Conservation (phyloP, 257 asterid genomes). For the Solanum raphanifolium region DNA sequence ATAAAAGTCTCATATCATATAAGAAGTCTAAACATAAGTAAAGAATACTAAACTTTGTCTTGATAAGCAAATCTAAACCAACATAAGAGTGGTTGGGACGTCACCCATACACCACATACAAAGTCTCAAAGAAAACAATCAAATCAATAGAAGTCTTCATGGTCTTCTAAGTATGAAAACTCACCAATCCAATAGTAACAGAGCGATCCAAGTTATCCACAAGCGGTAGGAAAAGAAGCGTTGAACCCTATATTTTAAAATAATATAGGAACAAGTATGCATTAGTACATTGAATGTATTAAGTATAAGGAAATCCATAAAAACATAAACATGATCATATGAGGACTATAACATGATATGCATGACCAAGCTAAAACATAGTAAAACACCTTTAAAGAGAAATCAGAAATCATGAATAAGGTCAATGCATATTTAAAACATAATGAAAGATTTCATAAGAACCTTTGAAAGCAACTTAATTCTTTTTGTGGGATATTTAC, state of each 20-base stretch:
- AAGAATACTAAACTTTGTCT: background rate
- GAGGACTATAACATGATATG: background rate
- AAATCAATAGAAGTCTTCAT: background rate
- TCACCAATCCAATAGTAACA: background rate
- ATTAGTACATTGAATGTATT: background rate
- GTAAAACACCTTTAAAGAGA: background rate
- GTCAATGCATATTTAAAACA: background rate
- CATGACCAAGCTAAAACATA: background rate
- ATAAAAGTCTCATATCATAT: background rate
- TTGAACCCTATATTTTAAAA: background rate
- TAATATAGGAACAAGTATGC: background rate
- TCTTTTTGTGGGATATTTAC: too few species aligned
- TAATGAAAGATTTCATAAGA: too few species aligned
- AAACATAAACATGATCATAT: background rate
- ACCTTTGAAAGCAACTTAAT: background rate
- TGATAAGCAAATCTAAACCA: too few species aligned
- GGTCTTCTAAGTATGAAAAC: background rate
- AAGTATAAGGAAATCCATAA: too few species aligned
- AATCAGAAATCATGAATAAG: background rate
- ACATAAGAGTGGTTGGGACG: background rate
- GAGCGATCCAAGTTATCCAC: background rate
- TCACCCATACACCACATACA: background rate
- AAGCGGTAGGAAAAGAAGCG: background rate
- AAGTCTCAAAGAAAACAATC: background rate
- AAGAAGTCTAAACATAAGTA: too few species aligned